Base-by-base conservation (phyloP, 192 early-diverging fungal species). In the Globomyces pollinis-pini region DNA sequence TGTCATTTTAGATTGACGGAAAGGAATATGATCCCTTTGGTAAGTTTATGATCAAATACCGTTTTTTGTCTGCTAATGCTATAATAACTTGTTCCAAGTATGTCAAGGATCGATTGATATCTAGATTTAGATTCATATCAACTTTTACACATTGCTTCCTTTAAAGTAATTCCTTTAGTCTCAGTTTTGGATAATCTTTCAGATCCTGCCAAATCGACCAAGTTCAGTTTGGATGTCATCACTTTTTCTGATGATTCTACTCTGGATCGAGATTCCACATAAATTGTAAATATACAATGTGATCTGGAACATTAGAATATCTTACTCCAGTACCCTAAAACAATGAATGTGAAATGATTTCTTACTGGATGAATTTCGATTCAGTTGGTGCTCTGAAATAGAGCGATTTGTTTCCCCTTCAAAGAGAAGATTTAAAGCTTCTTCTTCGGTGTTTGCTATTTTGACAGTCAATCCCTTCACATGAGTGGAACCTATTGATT, bases 31-130 rank as follows among this genome's bases (percentile, higher is more conserved):
- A 9, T 79, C 80, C 43, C 78, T 31, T n/a, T n/a, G n/a, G n/a
- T n/a, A n/a, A n/a, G n/a, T n/a, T n/a, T n/a, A n/a, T n/a, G n/a
- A n/a, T n/a, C n/a, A n/a, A n/a, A n/a, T n/a, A n/a, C n/a, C n/a
- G n/a, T 63, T 75, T 83, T 62, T 79, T 83, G 63, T 84, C 80
- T 20, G 71, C 62, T 15, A 84, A 64, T 5, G 81, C 81, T n/a
- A 83, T 77, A 41, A 83, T 79, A 18, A 83, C 81, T 54, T 83
- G 81, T 59, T 83, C 81, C 23, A 83, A 54, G 52, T 81, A 83
- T 38, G 81, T 82, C 15, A 83, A 55, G 5, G 76, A 79, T 63
- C 76, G 73, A 66, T 83, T 83, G 61, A 83, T 83, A 54, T 78
- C 77, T 78, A 49, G 11, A 21, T 23, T 31, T 18, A 45, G 11